Conservation (phyloP, 2,329 filamentous ascomycete species). For the Aspergillus aculeatus region DNA sequence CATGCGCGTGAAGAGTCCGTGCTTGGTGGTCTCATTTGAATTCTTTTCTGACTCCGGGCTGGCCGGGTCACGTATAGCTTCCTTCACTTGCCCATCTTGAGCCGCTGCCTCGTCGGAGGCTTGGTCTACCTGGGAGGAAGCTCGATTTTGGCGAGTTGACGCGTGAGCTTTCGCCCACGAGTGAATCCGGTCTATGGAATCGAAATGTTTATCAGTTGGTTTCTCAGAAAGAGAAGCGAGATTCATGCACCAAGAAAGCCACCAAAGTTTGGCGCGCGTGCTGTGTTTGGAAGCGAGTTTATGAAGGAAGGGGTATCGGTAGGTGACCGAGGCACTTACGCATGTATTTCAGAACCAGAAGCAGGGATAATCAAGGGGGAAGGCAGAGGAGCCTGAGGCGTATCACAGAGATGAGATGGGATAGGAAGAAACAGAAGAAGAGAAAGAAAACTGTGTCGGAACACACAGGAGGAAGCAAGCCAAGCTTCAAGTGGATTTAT, state of each 20-base stretch:
- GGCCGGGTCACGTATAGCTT: conserved; percentile 16
- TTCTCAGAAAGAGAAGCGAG: neutral
- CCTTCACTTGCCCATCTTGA: conserved; percentile 34
- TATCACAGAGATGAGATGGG: no score
- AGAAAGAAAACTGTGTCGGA: conserved; percentile 4
- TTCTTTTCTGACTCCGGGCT: conserved; percentile 21
- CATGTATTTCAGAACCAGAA: conserved; percentile 36
- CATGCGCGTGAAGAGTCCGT: conserved; percentile 26
- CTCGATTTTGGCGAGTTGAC: conserved; percentile 18
- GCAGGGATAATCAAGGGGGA: conserved; percentile 7
- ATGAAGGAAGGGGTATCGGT: conserved; percentile 1
- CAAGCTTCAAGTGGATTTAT: conserved; percentile 17
- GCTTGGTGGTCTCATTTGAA: conserved; percentile 20
- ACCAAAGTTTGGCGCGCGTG: neutral
- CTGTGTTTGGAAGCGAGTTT: neutral
- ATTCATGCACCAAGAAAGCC: neutral
- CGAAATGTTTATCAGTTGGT: neutral
- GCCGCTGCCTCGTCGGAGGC: conserved; percentile 9
- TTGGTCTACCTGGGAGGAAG: conserved; percentile 1
- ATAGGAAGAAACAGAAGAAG: neutral
- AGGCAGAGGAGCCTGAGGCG: neutral
- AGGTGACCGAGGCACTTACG: conserved; percentile 25
- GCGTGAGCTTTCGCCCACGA: conserved; percentile 45
- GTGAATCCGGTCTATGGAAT: conserved; percentile 34
- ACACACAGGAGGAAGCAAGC: conserved; percentile 12